phyloP scores from a whole-genome alignment of 441 rosid genomes.

The Pelargonium australe region DNA sequence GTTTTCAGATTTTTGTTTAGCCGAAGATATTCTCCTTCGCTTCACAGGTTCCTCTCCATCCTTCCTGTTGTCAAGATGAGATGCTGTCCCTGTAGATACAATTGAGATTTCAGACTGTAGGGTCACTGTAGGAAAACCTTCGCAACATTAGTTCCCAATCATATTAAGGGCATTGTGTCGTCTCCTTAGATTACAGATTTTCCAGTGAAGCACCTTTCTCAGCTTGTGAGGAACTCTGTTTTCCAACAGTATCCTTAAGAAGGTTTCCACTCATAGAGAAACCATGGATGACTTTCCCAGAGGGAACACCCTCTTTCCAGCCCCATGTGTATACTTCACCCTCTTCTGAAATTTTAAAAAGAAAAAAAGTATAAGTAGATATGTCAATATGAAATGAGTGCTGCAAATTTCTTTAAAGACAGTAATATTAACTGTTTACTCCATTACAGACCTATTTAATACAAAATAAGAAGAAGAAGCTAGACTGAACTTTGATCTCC shows the following conservation, averaged over 20 bases:
- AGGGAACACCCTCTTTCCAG: slow-evolving; percentile 95
- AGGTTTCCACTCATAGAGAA: too few relatives aligned
- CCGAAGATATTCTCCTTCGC: slow-evolving; percentile 62
- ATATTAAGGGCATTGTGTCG: slow-evolving; percentile 11
- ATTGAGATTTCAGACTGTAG: slow-evolving; percentile 50
- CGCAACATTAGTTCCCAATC: slow-evolving; percentile 14
- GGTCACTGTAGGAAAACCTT: slow-evolving; percentile 37
- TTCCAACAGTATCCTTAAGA: slow-evolving; percentile 49
- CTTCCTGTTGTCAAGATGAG: slow-evolving; percentile 37
- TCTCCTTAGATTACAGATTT: slow-evolving; percentile 6
- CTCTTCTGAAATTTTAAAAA: slow-evolving; percentile 35
- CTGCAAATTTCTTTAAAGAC: neutral
- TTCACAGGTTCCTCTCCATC: slow-evolving; percentile 62
- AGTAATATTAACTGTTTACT: neutral
- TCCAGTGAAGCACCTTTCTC: slow-evolving; percentile 57
- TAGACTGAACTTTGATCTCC: neutral
- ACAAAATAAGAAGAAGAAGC: neutral
- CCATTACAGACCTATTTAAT: neutral
- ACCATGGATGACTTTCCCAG: slow-evolving; percentile 45
- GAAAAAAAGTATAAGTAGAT: neutral
- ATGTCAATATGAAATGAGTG: neutral
- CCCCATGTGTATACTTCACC: slow-evolving; percentile 97
- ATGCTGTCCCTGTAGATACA: slow-evolving; percentile 40
- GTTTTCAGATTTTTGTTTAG: slow-evolving; percentile 73
- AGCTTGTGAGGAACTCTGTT: slow-evolving; percentile 49